These are phyloP conservation scores for Ophiostoma australiae DNA, from an alignment of 2,329 filamentous ascomycete species.

Conservation along the genomic window DNA sequence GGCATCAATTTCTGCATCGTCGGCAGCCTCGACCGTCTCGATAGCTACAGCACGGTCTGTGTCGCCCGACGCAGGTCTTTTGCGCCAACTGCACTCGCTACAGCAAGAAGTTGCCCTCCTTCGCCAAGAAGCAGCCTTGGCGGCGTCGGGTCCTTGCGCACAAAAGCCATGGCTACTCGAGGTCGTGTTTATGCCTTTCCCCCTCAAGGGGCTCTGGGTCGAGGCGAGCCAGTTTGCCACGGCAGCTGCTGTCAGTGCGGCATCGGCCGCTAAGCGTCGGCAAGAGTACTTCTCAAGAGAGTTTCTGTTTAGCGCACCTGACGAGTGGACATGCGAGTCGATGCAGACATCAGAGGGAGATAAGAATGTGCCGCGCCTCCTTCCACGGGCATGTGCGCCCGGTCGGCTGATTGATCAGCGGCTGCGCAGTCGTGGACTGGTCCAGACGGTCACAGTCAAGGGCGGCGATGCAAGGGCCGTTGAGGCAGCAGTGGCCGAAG, in stretches of 20 bases:
- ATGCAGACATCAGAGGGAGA: constrained; percentile 36
- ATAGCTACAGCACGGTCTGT: constrained; percentile 14
- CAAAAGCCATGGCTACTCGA: constrained; percentile 65
- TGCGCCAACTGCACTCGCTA: constrained; percentile 40
- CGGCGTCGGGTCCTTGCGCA: background rate
- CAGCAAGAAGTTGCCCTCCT: constrained; percentile 29
- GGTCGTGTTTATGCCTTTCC: constrained; percentile 70
- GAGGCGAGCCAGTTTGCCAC: constrained; percentile 45
- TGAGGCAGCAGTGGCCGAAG: constrained; percentile 55
- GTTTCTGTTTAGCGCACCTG: constrained; percentile 28
- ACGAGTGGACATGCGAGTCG: constrained; percentile 50
- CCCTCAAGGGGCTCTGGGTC: constrained; percentile 53
- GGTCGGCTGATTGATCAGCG: constrained; percentile 61
- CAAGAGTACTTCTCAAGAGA: constrained; percentile 27
- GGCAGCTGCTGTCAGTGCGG: constrained; percentile 27
- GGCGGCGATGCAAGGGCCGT: constrained; percentile 64
- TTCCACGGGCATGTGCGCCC: constrained; percentile 62
- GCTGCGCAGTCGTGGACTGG: constrained; percentile 68
- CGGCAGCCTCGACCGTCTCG: constrained; percentile 42
- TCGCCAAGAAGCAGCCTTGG: background rate
- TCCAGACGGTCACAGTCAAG: constrained; percentile 58
- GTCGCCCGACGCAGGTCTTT: constrained; percentile 31
- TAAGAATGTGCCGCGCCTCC: constrained; percentile 56
- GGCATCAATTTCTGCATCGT: constrained; percentile 31
- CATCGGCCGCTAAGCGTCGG: constrained; percentile 31